Evolutionary conservation across 768 basidiomycete species (phyloP).

Genomic region (Lactarius tabidus): DNA sequence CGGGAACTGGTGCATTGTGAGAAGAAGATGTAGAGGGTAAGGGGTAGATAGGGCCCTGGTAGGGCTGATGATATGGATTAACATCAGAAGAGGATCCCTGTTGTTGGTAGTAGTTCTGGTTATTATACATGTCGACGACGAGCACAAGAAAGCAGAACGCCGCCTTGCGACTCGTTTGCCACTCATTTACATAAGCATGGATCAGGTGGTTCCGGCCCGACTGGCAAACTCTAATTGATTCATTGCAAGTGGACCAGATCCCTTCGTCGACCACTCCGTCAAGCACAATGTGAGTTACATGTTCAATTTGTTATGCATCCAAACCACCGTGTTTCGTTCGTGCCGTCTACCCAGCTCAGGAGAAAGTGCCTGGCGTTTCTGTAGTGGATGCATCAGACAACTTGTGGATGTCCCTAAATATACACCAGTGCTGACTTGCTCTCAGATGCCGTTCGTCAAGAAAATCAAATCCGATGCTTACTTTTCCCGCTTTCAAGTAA

Average conservation of each 20-base stretch:
- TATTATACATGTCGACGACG: constrained; percentile 41
- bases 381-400: constrained; percentile 31
- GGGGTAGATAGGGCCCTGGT: constrained; percentile 70
- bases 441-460: constrained; percentile 94
- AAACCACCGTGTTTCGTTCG: background rate
- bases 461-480: constrained; percentile 94
- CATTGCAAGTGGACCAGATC: background rate
- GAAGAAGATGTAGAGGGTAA: constrained; percentile 55
- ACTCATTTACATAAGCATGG: constrained; percentile 8
- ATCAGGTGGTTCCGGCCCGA: background rate
- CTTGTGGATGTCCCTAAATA: constrained; percentile 7
- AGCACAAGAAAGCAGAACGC: background rate
- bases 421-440: constrained; percentile 16
- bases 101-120: constrained; percentile 40
- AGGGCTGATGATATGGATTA: constrained; percentile 80
- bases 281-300: constrained; percentile 12
- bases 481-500: constrained; percentile 98
- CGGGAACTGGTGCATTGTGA: constrained; percentile 77
- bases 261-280: constrained; percentile 8
- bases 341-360: background rate
- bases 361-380: constrained; percentile 33
- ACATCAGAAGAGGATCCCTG: constrained; percentile 41
- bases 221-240: constrained; percentile 3
- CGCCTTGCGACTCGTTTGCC: background rate
- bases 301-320: background rate